A percentile compares a stretch with the other conserved stretches of the same genome.
Evolutionary conservation across 1,139 yeast genomes (phyloP).

Genomic region (Geotrichum bryndzae): DNA sequence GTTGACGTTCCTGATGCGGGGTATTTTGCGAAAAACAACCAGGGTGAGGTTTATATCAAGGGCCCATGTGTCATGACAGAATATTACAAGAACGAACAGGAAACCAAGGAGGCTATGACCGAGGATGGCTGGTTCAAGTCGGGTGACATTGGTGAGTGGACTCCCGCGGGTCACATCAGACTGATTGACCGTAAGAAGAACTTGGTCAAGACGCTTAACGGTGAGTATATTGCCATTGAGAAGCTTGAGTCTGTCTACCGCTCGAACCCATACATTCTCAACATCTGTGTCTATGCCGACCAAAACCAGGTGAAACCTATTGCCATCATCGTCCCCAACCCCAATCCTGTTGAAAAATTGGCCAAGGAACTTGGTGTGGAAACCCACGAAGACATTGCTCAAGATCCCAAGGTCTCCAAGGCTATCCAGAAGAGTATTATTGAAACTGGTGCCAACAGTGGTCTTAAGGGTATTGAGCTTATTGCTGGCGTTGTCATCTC

Average conservation of each 20-base stretch:
- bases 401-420: conserved; percentile 51
- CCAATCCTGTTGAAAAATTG: conserved; percentile 54
- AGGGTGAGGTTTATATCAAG: conserved; percentile 82
- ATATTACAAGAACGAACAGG: conserved; percentile 78
- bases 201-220: conserved; percentile 89
- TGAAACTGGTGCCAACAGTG: conserved; percentile 73
- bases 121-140: conserved; percentile 92
- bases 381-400: conserved; percentile 47
- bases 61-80: conserved; percentile 70
- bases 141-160: conserved; percentile 97
- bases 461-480: conserved; percentile 80
- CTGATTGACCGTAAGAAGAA: conserved; percentile 95
- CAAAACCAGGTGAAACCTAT: conserved; percentile 79
- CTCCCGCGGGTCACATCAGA: conserved; percentile 67
- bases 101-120: conserved; percentile 70
- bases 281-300: conserved; percentile 93
- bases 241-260: conserved; percentile 78
- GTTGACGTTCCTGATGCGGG: conserved; percentile 92
- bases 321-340: conserved; percentile 83
- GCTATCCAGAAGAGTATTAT: conserved; percentile 56
- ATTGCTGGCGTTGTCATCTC: conserved; percentile 70
- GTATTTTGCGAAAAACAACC: conserved; percentile 81
- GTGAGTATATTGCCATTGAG: conserved; percentile 97
- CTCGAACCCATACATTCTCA: conserved; percentile 67
- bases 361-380: conserved; percentile 50